phyloP scores from a whole-genome alignment of 768 basidiomycete species.

The Boletus vermiculosoides region DNA sequence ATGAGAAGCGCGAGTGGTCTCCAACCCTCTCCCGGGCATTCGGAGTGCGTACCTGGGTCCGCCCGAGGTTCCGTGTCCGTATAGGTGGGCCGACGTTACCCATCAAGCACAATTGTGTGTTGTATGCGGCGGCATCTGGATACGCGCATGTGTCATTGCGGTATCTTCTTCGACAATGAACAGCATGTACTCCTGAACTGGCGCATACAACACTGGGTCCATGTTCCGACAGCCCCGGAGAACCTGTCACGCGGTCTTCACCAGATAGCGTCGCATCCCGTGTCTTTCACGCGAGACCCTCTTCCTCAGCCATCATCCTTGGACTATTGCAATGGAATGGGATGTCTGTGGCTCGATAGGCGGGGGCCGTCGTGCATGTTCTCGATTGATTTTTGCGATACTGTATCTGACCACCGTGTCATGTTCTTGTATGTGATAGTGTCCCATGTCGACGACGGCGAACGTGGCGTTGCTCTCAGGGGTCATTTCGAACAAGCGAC shows the following conservation, averaged over 20 bases:
- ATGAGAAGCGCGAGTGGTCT: not conserved
- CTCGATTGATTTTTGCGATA: not conserved
- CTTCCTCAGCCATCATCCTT: too few relatives aligned
- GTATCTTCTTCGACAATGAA: slow-evolving; percentile 24
- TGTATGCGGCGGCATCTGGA: not conserved
- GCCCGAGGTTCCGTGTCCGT: not conserved
- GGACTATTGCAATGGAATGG: too few relatives aligned
- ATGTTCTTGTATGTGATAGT: not conserved
- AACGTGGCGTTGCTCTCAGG: not conserved
- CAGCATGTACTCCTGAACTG: not conserved
- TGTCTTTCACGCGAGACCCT: too few relatives aligned
- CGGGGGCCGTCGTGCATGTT: not conserved
- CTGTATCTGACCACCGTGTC: not conserved
- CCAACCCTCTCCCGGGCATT: not conserved
- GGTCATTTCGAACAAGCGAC: not conserved
- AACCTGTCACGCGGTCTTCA: too few relatives aligned
- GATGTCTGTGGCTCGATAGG: slow-evolving; percentile 41
- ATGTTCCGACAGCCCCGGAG: too few relatives aligned
- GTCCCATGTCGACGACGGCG: not conserved
- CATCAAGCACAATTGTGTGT: not conserved
- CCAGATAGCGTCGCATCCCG: too few relatives aligned
- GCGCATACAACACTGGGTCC: too few relatives aligned
- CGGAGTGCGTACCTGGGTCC: not conserved
- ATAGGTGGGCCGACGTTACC: not conserved
- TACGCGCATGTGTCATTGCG: slow-evolving; percentile 39